Conservation (phyloP, 768 basidiomycete species). For the Plicaturopsis crispa region DNA sequence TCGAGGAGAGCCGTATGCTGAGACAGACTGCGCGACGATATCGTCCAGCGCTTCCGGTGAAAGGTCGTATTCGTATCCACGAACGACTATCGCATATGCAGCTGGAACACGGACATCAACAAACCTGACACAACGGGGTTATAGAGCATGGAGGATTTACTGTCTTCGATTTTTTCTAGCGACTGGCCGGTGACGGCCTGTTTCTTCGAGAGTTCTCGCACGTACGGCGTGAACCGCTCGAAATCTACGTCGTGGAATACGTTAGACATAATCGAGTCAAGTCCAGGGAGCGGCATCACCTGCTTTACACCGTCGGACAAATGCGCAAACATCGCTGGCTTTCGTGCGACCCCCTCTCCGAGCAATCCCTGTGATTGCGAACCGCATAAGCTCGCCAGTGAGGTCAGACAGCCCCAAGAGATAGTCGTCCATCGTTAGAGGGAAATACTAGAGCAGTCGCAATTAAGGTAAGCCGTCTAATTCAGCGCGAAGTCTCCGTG, state of each 20-base stretch:
- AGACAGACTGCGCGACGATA: slow-evolving; percentile 47
- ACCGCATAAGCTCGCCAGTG: slow-evolving; percentile 95
- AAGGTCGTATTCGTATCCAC: slow-evolving; percentile 68
- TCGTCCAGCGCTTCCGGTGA: slow-evolving; percentile 63
- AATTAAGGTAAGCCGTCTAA: slow-evolving; percentile 4
- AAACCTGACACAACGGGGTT: not conserved
- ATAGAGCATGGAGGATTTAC: slow-evolving; percentile 31
- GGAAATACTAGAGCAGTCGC: slow-evolving; percentile 52
- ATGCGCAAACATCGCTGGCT: slow-evolving; percentile 56
- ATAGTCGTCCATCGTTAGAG: slow-evolving; percentile 76
- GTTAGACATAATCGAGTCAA: not conserved
- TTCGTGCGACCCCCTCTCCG: slow-evolving; percentile 56
- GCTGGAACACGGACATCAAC: slow-evolving; percentile 30
- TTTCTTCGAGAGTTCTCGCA: slow-evolving; percentile 78
- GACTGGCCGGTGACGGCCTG: slow-evolving; percentile 80
- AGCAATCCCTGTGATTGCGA: slow-evolving; percentile 78
- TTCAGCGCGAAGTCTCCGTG: not conserved
- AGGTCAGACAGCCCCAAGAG: slow-evolving; percentile 89
- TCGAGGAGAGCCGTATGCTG: slow-evolving; percentile 20
- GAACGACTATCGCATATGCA: slow-evolving; percentile 64
- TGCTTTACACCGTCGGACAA: slow-evolving; percentile 70
- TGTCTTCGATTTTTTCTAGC: slow-evolving; percentile 92
- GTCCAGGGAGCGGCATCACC: slow-evolving; percentile 29
- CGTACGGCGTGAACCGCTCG: slow-evolving; percentile 63
- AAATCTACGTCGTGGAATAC: slow-evolving; percentile 48